These are phyloP conservation scores for Mortierella alpina DNA, from an alignment of 192 early-diverging fungal genomes.

Conservation along the genomic window DNA sequence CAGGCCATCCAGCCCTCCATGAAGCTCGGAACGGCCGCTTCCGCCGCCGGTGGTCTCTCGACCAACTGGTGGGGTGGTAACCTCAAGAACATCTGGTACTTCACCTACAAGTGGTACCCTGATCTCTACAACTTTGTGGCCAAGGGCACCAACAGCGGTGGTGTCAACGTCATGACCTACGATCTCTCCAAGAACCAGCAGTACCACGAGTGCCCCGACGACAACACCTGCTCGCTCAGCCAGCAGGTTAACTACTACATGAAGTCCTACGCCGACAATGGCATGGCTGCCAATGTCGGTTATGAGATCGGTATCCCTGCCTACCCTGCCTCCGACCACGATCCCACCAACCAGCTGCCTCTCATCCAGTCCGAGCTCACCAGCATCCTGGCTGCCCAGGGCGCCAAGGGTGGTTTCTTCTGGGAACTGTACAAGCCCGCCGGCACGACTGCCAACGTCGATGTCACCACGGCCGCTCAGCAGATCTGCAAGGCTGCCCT, in stretches of 20 bases:
- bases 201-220: constrained; percentile 47
- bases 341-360: constrained; percentile 49
- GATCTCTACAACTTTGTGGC: constrained; percentile 44
- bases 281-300: constrained; percentile 43
- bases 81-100: constrained; percentile 56
- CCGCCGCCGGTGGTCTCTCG: constrained; percentile 50
- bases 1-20: constrained; percentile 28
- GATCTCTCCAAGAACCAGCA: constrained; percentile 47
- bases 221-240: constrained; percentile 32
- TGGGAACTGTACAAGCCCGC: constrained; percentile 53
- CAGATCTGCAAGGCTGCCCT: constrained; percentile 54
- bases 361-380: constrained; percentile 42
- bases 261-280: constrained; percentile 43
- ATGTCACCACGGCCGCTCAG: constrained; percentile 33
- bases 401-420: constrained; percentile 53
- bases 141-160: constrained; percentile 29
- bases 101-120: constrained; percentile 45
- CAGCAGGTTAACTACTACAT: constrained; percentile 54
- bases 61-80: constrained; percentile 55
- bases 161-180: constrained; percentile 54
- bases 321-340: constrained; percentile 45
- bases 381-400: constrained; percentile 42
- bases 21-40: constrained; percentile 37
- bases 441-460: constrained; percentile 30
- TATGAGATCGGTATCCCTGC: constrained; percentile 55